Evolutionary conservation across 2,329 filamentous ascomycete species (phyloP), one percentile per base, ranked within the genome.

Genomic region (Trichoderma guizhouense): DNA sequence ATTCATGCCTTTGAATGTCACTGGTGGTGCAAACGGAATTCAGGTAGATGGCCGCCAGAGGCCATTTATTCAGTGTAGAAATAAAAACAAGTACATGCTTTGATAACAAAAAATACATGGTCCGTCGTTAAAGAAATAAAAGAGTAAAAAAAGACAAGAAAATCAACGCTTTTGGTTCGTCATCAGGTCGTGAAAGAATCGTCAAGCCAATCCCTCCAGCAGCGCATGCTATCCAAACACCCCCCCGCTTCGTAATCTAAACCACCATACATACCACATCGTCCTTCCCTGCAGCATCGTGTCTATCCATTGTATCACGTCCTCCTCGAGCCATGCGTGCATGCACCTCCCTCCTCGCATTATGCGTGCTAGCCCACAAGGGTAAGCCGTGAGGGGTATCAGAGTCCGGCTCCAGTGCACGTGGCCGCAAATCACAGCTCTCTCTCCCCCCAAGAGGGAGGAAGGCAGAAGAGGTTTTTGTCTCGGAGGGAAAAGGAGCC

Each of bases 391-490:
- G 63, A 68, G 64, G 57, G 55, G 64, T 62, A 64, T 60, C 55
- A 60, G 68, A 66, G 60, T 64, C 43, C 60, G 47, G 55, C 62
- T 58, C 47, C 63, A 72, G 66, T 47, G 61, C 66, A 69, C 66
- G 57, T 69, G 66, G 55, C 39, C 66, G 61, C 61, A 36, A 47
- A 58, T 60, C 61, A 39, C 32, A 65, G 34, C 53, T 28, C 28
- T 55, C 64, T 69, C 34, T 21, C 24, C 21, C 18, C 30, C 30
- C 36, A 5, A 65, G 61, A 72, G 61, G 72, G 71, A 72, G 58
- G 70, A 55, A 61, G 72, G 75, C 74, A 73, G 58, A 69, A 67
- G 73, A 76, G 75, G 39, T 36, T 11, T 24, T 12, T 68, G 65
- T 61, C 62, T 62, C 36, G 24, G 51, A 53, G 57, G 36, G 69